Evolutionary conservation across 176 grass and related monocot genomes (phyloP).

Genomic region (Bonia amplexicaulis): DNA sequence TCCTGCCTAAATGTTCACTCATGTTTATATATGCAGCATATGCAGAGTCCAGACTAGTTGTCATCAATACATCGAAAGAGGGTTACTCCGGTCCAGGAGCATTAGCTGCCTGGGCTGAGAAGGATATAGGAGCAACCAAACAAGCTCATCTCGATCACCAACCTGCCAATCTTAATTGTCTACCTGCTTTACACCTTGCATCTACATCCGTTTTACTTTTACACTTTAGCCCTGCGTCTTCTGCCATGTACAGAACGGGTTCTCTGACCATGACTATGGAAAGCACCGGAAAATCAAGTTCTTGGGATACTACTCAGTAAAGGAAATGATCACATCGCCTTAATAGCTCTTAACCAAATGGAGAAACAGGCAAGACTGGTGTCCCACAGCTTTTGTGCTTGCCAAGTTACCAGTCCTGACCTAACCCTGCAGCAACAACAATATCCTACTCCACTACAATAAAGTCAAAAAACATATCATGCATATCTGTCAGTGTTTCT

Average conservation of each 20-base stretch:
- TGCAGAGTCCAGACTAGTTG: neutral
- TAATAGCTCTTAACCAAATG: neutral
- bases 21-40: neutral
- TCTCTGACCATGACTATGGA: neutral
- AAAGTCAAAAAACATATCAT: neutral
- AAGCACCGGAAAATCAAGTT: neutral
- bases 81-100: neutral
- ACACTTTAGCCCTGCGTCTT: neutral
- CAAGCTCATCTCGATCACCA: neutral
- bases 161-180: neutral
- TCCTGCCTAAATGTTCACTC: neutral
- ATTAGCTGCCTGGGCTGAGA: neutral
- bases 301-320: neutral
- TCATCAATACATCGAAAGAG: neutral
- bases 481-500: neutral
- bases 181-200: neutral
- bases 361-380: neutral
- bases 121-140: neutral
- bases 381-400: neutral
- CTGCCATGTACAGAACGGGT: neutral
- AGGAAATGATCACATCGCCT: neutral
- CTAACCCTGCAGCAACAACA: constrained; percentile 9
- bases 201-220: neutral
- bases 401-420: constrained; percentile 24
- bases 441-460: constrained; percentile 5